These are phyloP conservation scores for Pachysandra terminalis DNA, from an alignment of 164 flowering plant species.

Conservation along the genomic window DNA sequence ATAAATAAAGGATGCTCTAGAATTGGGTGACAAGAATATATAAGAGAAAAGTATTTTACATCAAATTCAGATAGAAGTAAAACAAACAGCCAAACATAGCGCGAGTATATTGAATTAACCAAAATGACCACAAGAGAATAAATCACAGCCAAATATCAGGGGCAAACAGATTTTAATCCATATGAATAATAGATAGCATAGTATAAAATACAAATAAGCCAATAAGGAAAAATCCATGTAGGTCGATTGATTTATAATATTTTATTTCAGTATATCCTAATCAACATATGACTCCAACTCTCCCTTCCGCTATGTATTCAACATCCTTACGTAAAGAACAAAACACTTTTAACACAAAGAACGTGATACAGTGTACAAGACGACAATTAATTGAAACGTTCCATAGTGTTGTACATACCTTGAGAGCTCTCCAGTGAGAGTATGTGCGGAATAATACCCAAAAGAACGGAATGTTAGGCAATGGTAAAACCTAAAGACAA, in stretches of 20 bases:
- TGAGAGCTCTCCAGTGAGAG: conserved; percentile 91
- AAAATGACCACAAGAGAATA: background rate
- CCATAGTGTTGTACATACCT: conserved; percentile 41
- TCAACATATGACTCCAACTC: background rate
- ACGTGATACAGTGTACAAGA: background rate
- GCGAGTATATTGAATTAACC: background rate
- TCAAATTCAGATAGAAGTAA: background rate
- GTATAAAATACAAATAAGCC: too few species aligned
- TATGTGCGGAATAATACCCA: conserved; percentile 88
- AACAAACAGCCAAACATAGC: background rate
- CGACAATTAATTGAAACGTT: background rate
- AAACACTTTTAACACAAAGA: background rate
- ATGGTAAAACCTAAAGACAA: conserved; percentile 60
- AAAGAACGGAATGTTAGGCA: conserved; percentile 95
- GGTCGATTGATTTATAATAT: too few species aligned
- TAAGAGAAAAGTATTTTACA: background rate
- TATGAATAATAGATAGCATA: too few species aligned
- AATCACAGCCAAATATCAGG: background rate
- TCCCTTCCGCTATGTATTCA: background rate
- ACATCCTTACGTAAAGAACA: background rate
- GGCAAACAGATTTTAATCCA: background rate
- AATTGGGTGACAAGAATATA: too few species aligned
- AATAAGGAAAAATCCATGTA: background rate
- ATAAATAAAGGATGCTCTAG: background rate
- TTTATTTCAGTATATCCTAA: background rate